These are phyloP conservation scores for Sechiopsis laciniata DNA, from an alignment of 306 rosid genomes.

Conservation along the genomic window DNA sequence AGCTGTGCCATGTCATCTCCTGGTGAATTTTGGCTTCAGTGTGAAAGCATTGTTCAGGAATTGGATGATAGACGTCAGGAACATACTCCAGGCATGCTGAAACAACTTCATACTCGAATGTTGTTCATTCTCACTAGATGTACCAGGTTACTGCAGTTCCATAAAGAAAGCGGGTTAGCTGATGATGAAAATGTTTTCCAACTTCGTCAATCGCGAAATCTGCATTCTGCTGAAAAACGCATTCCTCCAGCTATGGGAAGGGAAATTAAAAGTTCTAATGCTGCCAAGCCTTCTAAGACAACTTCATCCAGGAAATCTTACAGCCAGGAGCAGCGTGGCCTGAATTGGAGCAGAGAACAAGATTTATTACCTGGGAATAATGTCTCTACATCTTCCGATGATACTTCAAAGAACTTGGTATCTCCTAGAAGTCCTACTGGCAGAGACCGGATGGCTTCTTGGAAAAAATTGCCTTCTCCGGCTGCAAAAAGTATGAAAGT, in stretches of 20 bases:
- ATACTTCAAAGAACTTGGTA: slow-evolving; percentile 42
- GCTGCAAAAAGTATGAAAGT: slow-evolving; percentile 47
- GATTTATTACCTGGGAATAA: slow-evolving; percentile 34
- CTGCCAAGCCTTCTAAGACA: slow-evolving; percentile 47
- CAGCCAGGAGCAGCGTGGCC: slow-evolving; percentile 78
- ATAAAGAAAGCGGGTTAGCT: slow-evolving; percentile 85
- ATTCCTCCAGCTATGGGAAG: slow-evolving; percentile 55
- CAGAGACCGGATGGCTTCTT: slow-evolving; percentile 74
- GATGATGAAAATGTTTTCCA: slow-evolving; percentile 80
- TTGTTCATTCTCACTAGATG: slow-evolving; percentile 97
- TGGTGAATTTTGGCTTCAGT: slow-evolving; percentile 95
- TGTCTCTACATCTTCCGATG: slow-evolving; percentile 36
- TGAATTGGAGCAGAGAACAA: slow-evolving; percentile 60
- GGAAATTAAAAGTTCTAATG: slow-evolving; percentile 50
- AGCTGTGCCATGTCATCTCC: slow-evolving; percentile 88
- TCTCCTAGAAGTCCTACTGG: slow-evolving; percentile 36
- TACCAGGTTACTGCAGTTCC: slow-evolving; percentile 88
- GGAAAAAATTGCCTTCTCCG: slow-evolving; percentile 85
- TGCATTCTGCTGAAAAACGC: slow-evolving; percentile 59
- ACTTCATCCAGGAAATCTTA: slow-evolving; percentile 65
- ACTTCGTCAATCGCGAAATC: slow-evolving; percentile 71
- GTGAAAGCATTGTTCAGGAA: slow-evolving; percentile 97
- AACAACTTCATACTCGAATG: slow-evolving; percentile 93
- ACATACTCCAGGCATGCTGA: slow-evolving; percentile 78
- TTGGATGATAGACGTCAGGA: slow-evolving; percentile 99